Conservation (phyloP, 495 filamentous ascomycete species). For the Penicillium canescens region DNA sequence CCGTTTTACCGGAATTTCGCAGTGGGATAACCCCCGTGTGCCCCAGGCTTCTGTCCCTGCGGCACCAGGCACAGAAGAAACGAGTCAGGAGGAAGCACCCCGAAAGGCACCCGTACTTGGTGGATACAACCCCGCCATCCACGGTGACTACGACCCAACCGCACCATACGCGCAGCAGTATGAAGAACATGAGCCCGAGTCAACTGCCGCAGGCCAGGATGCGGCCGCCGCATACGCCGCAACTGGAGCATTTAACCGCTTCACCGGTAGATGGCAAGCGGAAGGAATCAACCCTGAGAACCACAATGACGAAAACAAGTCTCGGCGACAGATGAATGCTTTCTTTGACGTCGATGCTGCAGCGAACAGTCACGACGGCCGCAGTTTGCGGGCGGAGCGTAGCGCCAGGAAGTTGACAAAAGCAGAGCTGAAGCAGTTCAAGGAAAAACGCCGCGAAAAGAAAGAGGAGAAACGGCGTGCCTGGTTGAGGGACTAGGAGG, state of each 20-base stretch:
- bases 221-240: slow-evolving; percentile 56
- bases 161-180: slow-evolving; percentile 80
- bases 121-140: slow-evolving; percentile 93
- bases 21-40: slow-evolving; percentile 90
- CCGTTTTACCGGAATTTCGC: slow-evolving; percentile 69
- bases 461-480: slow-evolving; percentile 95
- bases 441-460: slow-evolving; percentile 74
- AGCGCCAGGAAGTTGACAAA: slow-evolving; percentile 84
- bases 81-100: slow-evolving; percentile 9
- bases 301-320: slow-evolving; percentile 88
- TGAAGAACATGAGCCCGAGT: slow-evolving; percentile 31
- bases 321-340: slow-evolving; percentile 83
- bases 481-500: slow-evolving; percentile 77
- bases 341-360: slow-evolving; percentile 98
- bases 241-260: slow-evolving; percentile 83
- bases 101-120: slow-evolving; percentile 44
- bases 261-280: slow-evolving; percentile 84
- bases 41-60: slow-evolving; percentile 39
- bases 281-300: slow-evolving; percentile 63
- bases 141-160: slow-evolving; percentile 92
- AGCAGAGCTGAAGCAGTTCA: slow-evolving; percentile 75
- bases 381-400: slow-evolving; percentile 85
- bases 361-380: slow-evolving; percentile 88
- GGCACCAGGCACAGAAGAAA: slow-evolving; percentile 24
- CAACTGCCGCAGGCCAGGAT: slow-evolving; percentile 28